Percentiles rank a stretch among this genome's conserved stretches.
These are phyloP conservation scores for Amylocarpus encephaloides DNA, from an alignment of 2,329 filamentous ascomycete genomes.

Conservation along the genomic window DNA sequence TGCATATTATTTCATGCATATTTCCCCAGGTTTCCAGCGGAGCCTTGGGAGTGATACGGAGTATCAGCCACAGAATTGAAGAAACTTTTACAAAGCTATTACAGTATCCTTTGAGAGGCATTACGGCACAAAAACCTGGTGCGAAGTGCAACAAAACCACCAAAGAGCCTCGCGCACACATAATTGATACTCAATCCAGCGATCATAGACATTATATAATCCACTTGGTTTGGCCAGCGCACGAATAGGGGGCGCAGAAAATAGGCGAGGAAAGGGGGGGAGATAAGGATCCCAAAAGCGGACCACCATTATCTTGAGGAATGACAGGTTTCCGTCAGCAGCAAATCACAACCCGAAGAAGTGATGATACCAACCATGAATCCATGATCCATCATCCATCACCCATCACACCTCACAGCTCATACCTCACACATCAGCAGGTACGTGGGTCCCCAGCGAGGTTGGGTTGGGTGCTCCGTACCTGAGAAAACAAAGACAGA, in stretches of 20 bases:
- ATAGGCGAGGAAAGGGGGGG: constrained; percentile 4
- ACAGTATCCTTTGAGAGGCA: constrained; percentile 6
- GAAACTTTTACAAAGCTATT: constrained; percentile 5
- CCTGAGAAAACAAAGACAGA: constrained; percentile 3
- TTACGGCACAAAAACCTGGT: constrained; percentile 21
- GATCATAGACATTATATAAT: not conserved
- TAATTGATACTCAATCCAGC: constrained; percentile 1
- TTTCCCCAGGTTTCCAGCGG: no score
- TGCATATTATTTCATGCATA: no score
- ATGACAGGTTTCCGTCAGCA: constrained; percentile 7
- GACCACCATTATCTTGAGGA: constrained; percentile 7
- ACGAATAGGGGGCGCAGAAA: not conserved
- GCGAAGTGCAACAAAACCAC: constrained; percentile 22
- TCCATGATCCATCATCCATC: not conserved
- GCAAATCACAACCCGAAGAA: constrained; percentile 4
- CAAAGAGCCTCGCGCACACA: not conserved
- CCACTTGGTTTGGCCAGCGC: not conserved
- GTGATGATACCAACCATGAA: not conserved
- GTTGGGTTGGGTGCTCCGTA: constrained; percentile 3
- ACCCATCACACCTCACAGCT: not conserved
- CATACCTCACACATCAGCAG: not conserved
- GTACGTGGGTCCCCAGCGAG: no score
- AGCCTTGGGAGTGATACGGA: not conserved
- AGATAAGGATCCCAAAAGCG: constrained; percentile 4
- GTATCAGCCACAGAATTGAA: not conserved